Evolutionary conservation across 2,329 filamentous ascomycete genomes (phyloP), one percentile per base, ranked within the genome.

Genomic region (Pseudogymnoascus sp.): DNA sequence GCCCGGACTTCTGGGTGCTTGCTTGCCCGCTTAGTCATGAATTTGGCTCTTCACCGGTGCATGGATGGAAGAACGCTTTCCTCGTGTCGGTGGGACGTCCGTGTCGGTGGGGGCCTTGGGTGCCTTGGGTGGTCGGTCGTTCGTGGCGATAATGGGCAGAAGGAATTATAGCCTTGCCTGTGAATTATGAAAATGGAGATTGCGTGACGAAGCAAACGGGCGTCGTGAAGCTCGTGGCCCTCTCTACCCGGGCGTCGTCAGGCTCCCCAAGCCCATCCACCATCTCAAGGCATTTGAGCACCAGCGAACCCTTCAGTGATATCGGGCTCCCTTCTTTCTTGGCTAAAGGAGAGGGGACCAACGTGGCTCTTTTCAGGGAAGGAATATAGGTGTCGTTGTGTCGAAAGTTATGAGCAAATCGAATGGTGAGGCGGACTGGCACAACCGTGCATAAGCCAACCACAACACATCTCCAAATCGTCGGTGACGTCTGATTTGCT

Each of bases 381-480:
- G 38, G 17, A 42, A 42, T 44, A 44, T 44, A 10, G 23, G 23
- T 26, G 23, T 26, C 11, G 35, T 36, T 3, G 23, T 26, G 23
- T 26, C 11, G 35, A 15, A 44, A n/a, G n/a, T n/a, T 10, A 11
- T 44, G 6, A 44, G 40, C 40, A 44, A 44, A 44, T 44, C 40
- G 40, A 59, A 59, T 31, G 50, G 50, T 59, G 50, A 59, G 50
- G 50, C 50, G 50, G 50, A 59, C 50, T 44, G 31, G 50, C 31
- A 35, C 23, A 59, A 31, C 50, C 31, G 50, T 59, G 50, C 50
- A 59, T 59, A 35, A 59, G 23, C 50, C 50, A 59, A 59, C 50
- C 50, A 59, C 31, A 31, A 31, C 31, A 13, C 10, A 35, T 59
- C 50, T 28, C 50, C 9, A 59, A 35, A 17, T 19, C 50, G 23